phyloP scores from a whole-genome alignment of 257 asterid genomes.

The Forsythia suspensa region DNA sequence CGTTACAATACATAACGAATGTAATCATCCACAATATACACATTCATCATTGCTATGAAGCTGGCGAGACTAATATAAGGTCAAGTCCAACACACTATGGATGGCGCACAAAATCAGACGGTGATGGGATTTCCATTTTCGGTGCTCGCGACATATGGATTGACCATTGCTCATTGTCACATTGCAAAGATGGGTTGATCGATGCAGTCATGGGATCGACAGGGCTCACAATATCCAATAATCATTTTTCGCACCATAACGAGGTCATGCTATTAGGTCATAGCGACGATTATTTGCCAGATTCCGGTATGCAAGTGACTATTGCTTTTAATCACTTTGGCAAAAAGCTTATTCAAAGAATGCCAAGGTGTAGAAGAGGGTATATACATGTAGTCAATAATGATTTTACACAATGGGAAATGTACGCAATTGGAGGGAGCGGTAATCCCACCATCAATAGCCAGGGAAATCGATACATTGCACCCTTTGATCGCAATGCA shows the following conservation, averaged over 20 bases:
- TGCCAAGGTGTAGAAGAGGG: slow-evolving; percentile 83
- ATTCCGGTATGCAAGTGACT: slow-evolving; percentile 83
- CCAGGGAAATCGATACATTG: slow-evolving; percentile 75
- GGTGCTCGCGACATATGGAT: slow-evolving; percentile 69
- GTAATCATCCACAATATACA: slow-evolving; percentile 72
- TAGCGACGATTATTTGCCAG: slow-evolving; percentile 64
- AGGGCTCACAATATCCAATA: slow-evolving; percentile 63
- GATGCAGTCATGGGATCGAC: slow-evolving; percentile 80
- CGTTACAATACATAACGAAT: slow-evolving; percentile 55
- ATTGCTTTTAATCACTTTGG: slow-evolving; percentile 77
- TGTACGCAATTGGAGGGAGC: slow-evolving; percentile 89
- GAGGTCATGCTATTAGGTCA: slow-evolving; percentile 78
- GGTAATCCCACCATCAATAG: slow-evolving; percentile 77
- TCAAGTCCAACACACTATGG: slow-evolving; percentile 78
- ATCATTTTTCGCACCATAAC: slow-evolving; percentile 65
- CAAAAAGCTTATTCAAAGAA: slow-evolving; percentile 57
- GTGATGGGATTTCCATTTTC: slow-evolving; percentile 71
- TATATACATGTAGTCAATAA: slow-evolving; percentile 77
- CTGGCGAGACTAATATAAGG: slow-evolving; percentile 61
- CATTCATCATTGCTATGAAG: slow-evolving; percentile 56
- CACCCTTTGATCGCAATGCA: slow-evolving; percentile 61
- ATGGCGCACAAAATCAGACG: slow-evolving; percentile 56
- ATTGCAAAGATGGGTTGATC: slow-evolving; percentile 71
- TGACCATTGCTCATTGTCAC: slow-evolving; percentile 66
- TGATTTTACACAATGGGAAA: slow-evolving; percentile 79